A percentile compares a stretch with the other conserved stretches of the same genome.
These are phyloP conservation scores for Mucor indicus DNA, from an alignment of 371 early-diverging fungal species.

Conservation along the genomic window DNA sequence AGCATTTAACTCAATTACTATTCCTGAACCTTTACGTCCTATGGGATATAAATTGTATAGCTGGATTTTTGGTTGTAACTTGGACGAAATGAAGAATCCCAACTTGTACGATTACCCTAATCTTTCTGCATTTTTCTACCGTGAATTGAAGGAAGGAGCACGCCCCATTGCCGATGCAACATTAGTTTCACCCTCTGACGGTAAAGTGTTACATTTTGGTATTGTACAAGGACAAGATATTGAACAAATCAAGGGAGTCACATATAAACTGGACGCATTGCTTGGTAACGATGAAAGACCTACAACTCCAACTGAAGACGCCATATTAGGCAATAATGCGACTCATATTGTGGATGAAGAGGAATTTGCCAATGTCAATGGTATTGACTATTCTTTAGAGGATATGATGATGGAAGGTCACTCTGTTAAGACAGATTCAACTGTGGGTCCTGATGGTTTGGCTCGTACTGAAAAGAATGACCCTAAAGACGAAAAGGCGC, in stretches of 20 bases:
- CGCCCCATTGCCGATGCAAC: constrained; percentile 64
- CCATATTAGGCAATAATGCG: constrained; percentile 39
- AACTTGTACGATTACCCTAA: constrained; percentile 79
- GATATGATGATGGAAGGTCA: constrained; percentile 67
- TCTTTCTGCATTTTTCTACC: constrained; percentile 88
- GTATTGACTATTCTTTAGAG: constrained; percentile 85
- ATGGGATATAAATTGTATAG: constrained; percentile 79
- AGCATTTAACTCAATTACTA: constrained; percentile 74
- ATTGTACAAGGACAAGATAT: constrained; percentile 70
- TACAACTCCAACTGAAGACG: constrained; percentile 31
- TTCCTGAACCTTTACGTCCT: constrained; percentile 76
- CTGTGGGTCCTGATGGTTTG: constrained; percentile 44
- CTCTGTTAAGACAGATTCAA: constrained; percentile 25
- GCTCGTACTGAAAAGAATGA: constrained; percentile 23
- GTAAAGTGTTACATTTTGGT: constrained; percentile 87
- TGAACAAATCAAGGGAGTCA: constrained; percentile 93
- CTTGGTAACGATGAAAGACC: constrained; percentile 66
- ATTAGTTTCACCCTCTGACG: constrained; percentile 88
- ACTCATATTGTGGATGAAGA: constrained; percentile 62
- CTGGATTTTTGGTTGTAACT: constrained; percentile 85
- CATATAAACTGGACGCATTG: constrained; percentile 84
- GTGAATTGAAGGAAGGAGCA: constrained; percentile 75
- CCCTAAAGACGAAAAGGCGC: constrained; percentile 16
- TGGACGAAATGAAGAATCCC: constrained; percentile 89
- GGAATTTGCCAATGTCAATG: constrained; percentile 87